Evolutionary conservation across 2,329 filamentous ascomycete species (phyloP).

Genomic region (Phialophora expanda): DNA sequence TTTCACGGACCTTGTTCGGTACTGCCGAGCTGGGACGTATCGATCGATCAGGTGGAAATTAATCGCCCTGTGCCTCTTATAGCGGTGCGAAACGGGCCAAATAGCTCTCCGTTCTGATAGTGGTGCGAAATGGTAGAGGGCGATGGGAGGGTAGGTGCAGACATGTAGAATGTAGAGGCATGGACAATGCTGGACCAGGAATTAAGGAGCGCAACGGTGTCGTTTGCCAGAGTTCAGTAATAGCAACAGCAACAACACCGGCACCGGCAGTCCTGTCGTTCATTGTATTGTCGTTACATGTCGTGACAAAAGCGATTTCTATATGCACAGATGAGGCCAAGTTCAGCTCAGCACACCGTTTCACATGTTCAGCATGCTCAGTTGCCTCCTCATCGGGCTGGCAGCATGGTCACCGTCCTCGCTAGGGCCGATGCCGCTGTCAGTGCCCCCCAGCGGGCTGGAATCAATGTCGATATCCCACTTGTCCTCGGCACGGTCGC

Average conservation of each 20-base stretch:
- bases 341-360: neutral
- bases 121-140: too few relatives aligned
- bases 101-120: too few relatives aligned
- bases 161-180: neutral
- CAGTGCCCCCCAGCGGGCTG: conserved; percentile 46
- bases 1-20: neutral
- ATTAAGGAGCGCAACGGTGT: neutral
- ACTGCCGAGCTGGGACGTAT: neutral
- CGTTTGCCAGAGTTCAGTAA: neutral
- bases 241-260: neutral
- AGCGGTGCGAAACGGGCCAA: neutral
- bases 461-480: conserved; percentile 95
- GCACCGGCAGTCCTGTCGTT: neutral
- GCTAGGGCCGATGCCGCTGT: conserved; percentile 61
- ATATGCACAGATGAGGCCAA: neutral
- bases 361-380: conserved; percentile 72
- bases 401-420: conserved; percentile 62
- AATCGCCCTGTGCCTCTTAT: neutral
- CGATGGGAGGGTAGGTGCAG: too few relatives aligned
- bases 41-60: neutral
- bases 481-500: conserved; percentile 59
- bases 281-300: conserved; percentile 7
- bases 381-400: conserved; percentile 72
- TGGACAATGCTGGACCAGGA: neutral
- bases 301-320: neutral